Percentiles rank a stretch among this genome's conserved stretches.
phyloP scores from a whole-genome alignment of 192 early-diverging fungal genomes.

The Dissophora globulifera region DNA sequence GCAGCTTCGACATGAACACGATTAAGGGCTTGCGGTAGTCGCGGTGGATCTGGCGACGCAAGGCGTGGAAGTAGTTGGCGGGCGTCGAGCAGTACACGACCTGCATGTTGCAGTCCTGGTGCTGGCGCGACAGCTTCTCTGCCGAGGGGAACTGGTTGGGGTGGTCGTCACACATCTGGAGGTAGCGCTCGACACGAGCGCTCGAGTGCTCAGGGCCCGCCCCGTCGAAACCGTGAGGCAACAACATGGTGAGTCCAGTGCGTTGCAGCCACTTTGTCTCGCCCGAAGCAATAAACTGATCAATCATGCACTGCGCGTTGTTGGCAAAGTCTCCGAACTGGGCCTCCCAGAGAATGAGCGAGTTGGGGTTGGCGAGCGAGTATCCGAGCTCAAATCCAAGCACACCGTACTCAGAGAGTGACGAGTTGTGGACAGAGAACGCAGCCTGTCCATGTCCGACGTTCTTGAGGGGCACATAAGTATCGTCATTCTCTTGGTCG shows the following conservation, averaged over 20 bases:
- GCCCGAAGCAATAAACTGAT: conserved; percentile 95
- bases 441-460: conserved; percentile 86
- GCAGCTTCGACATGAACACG: conserved; percentile 83
- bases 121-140: conserved; percentile 89
- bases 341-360: conserved; percentile 96
- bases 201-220: conserved; percentile 99
- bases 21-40: conserved; percentile 96
- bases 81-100: conserved; percentile 97
- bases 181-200: conserved; percentile 93
- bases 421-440: conserved; percentile 95
- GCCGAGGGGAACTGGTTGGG: conserved; percentile 82
- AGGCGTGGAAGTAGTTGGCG: conserved; percentile 96
- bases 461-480: conserved; percentile 88
- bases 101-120: conserved; percentile 99
- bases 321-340: conserved; percentile 99
- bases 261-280: conserved; percentile 99
- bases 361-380: conserved; percentile 93
- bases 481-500: conserved; percentile 90
- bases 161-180: conserved; percentile 96
- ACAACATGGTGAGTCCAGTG: conserved; percentile 91
- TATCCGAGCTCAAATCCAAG: conserved; percentile 98
- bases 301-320: conserved; percentile 96
- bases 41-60: conserved; percentile 95
- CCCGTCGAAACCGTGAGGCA: conserved; percentile 99
- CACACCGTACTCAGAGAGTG: conserved; percentile 94